Evolutionary conservation across 192 early-diverging fungal genomes (phyloP).

Genomic region (Spizellomyces punctatus): DNA sequence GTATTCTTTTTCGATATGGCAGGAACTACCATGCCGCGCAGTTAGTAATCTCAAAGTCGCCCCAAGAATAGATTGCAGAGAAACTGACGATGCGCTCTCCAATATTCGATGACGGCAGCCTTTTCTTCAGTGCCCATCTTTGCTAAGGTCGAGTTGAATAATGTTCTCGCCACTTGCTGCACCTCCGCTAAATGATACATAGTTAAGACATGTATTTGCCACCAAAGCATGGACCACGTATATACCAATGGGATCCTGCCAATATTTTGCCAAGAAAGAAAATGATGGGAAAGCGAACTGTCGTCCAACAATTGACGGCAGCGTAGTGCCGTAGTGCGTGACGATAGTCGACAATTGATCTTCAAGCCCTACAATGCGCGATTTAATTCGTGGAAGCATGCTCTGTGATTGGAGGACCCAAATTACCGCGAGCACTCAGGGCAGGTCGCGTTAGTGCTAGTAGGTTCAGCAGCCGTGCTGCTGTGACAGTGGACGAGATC

Average conservation of each 20-base stretch:
- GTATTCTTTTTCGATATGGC: conserved; percentile 44
- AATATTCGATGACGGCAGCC: conserved; percentile 63
- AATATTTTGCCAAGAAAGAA: conserved; percentile 75
- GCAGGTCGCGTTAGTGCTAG: conserved; percentile 47
- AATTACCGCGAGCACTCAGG: too few relatives aligned
- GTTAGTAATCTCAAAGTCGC: too few relatives aligned
- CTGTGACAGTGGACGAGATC: conserved; percentile 67
- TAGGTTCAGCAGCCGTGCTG: conserved; percentile 67
- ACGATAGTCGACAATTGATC: too few relatives aligned
- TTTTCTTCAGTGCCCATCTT: conserved; percentile 54
- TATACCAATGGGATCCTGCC: conserved; percentile 78
- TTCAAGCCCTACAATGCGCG: too few relatives aligned
- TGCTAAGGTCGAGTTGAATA: conserved; percentile 58
- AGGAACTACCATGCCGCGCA: conserved; percentile 44
- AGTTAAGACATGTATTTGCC: conserved; percentile 3
- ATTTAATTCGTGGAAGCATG: too few relatives aligned
- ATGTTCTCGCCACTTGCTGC: conserved; percentile 61
- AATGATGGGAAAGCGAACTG: conserved; percentile 65
- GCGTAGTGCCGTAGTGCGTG: conserved; percentile 46
- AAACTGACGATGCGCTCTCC: conserved; percentile 64
- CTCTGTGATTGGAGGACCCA: too few relatives aligned
- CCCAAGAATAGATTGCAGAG: too few relatives aligned
- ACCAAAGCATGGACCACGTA: too few relatives aligned
- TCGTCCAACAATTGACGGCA: conserved; percentile 52
- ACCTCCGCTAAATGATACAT: conserved; percentile 55